phyloP scores from a whole-genome alignment of 371 early-diverging fungal species.

The Syncephalis plumigaleata region DNA sequence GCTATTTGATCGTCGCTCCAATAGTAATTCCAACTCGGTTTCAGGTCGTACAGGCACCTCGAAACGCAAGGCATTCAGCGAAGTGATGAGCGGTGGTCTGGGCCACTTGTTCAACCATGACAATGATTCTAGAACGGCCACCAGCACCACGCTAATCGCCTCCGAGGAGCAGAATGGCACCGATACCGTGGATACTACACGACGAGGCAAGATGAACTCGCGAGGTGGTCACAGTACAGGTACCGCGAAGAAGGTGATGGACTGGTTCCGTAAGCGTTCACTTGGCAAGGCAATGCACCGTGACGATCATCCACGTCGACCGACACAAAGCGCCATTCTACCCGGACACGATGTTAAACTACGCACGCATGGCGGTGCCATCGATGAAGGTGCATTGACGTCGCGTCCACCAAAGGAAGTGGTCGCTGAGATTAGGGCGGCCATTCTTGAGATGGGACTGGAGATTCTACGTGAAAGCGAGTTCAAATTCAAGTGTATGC shows the following conservation, averaged over 20 bases:
- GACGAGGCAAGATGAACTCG: slow-evolving; percentile 1
- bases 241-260: slow-evolving; percentile 46
- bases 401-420: slow-evolving; percentile 49
- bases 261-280: slow-evolving; percentile 50
- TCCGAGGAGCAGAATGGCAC: slow-evolving; percentile 7
- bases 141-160: slow-evolving; percentile 1
- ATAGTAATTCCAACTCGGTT: too few species aligned
- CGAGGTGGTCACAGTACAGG: slow-evolving; percentile 10
- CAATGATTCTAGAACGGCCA: neutral
- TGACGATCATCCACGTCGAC: neutral
- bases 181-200: slow-evolving; percentile 2
- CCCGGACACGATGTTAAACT: slow-evolving; percentile 27
- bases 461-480: slow-evolving; percentile 52
- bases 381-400: slow-evolving; percentile 59
- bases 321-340: neutral
- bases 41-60: too few species aligned
- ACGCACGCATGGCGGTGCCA: slow-evolving; percentile 59
- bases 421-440: slow-evolving; percentile 42
- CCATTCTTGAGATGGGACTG: slow-evolving; percentile 41
- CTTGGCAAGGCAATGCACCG: slow-evolving; percentile 18
- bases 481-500: slow-evolving; percentile 48
- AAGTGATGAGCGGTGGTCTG: neutral
- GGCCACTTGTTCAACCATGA: neutral
- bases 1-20: too few species aligned
- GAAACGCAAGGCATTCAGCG: slow-evolving; percentile 4